These are phyloP conservation scores for Silene noctiflora DNA, from an alignment of 179 eudicot species.

Conservation along the genomic window DNA sequence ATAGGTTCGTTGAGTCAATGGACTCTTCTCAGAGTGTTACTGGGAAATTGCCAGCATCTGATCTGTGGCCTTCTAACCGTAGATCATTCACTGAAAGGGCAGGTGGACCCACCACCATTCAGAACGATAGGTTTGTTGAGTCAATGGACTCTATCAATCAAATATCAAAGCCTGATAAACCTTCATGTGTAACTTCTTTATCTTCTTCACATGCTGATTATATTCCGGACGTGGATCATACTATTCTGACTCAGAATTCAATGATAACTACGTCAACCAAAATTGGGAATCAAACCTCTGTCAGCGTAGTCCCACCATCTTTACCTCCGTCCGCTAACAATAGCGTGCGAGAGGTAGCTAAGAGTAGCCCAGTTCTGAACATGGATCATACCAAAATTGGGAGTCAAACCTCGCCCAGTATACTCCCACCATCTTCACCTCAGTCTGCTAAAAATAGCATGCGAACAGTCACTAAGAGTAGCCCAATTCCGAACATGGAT, in stretches of 20 bases:
- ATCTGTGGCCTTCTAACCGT: constrained; percentile 38
- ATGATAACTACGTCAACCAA: constrained; percentile 21
- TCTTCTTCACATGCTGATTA: constrained; percentile 26
- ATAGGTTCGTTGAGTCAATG: no score
- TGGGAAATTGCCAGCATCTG: constrained; percentile 27
- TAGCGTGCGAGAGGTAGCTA: constrained; percentile 22
- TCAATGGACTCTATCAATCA: constrained; percentile 22
- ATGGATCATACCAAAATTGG: constrained; percentile 21
- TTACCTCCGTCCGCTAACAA: constrained; percentile 31
- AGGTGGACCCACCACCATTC: constrained; percentile 10
- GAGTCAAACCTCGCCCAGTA: constrained; percentile 21
- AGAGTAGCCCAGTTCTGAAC: constrained; percentile 8
- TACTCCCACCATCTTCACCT: constrained; percentile 30
- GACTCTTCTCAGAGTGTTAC: constrained; percentile 32
- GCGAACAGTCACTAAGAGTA: constrained; percentile 20
- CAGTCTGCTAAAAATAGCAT: constrained; percentile 21
- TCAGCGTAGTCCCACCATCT: constrained; percentile 16
- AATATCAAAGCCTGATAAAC: constrained; percentile 22
- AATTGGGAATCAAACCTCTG: constrained; percentile 25
- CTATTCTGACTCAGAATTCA: constrained; percentile 24
- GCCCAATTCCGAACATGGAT: constrained; percentile 6
- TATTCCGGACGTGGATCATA: constrained; percentile 13
- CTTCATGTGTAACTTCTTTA: constrained; percentile 17
- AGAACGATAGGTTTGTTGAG: constrained; percentile 27
- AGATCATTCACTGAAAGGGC: constrained; percentile 39